These are phyloP conservation scores for Acacia concinna DNA, from an alignment of 331 rosid species.

Conservation along the genomic window DNA sequence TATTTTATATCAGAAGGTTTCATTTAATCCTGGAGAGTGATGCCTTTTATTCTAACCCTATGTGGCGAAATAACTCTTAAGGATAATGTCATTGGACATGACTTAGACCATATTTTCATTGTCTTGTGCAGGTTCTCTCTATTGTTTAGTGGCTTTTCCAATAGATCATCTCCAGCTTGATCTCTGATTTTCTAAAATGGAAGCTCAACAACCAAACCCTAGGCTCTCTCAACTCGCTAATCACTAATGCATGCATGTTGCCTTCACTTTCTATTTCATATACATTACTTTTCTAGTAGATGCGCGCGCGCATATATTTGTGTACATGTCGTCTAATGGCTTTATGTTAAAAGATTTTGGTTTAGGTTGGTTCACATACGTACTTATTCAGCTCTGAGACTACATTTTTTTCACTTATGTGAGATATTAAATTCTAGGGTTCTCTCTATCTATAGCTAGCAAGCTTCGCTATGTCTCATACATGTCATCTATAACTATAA, in stretches of 20 bases:
- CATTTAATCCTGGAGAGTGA: too few species aligned
- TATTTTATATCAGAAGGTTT: too few species aligned
- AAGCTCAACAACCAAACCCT: slow-evolving; percentile 18
- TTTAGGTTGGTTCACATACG: neutral
- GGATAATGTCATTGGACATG: too few species aligned
- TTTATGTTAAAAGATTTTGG: neutral
- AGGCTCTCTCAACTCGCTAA: neutral
- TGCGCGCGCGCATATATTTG: neutral
- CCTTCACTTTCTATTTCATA: neutral
- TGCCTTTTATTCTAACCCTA: too few species aligned
- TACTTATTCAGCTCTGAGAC: neutral
- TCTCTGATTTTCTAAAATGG: slow-evolving; percentile 6
- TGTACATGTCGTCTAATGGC: neutral
- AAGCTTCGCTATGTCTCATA: neutral
- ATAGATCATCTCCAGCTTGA: neutral
- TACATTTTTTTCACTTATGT: neutral
- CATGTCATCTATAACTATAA: neutral
- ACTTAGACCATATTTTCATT: too few species aligned
- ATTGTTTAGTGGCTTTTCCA: too few species aligned
- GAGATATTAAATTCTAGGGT: neutral
- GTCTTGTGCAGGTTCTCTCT: too few species aligned
- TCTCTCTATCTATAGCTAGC: neutral
- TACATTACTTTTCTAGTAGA: neutral
- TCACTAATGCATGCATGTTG: neutral
- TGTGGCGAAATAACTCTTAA: too few species aligned